These are phyloP conservation scores for Phytophthora meadii DNA, from an alignment of 352 stramenopile species.

Conservation along the genomic window DNA sequence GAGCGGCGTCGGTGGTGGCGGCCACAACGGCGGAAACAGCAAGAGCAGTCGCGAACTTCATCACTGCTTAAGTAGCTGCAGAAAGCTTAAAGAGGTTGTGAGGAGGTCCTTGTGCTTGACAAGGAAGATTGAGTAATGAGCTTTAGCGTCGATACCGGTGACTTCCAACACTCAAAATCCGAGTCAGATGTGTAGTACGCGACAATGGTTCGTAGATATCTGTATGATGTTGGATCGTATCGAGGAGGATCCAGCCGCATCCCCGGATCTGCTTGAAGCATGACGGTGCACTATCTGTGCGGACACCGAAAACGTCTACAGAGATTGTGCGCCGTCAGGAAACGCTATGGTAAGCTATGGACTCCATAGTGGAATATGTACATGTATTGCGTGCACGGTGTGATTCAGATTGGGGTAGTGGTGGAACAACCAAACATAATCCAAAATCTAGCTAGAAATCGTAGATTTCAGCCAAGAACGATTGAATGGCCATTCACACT, in stretches of 20 bases:
- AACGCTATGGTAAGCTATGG: background rate
- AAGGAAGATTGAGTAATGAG: conserved; percentile 28
- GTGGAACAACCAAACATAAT: too few species aligned
- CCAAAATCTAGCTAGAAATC: too few species aligned
- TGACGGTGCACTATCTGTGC: too few species aligned
- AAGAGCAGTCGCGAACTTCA: conserved; percentile 22
- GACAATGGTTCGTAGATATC: conserved; percentile 25
- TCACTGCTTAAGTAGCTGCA: conserved; percentile 34
- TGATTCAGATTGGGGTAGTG: too few species aligned
- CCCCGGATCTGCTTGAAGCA: conserved; percentile 8
- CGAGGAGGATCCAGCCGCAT: conserved; percentile 23
- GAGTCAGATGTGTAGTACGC: conserved; percentile 7
- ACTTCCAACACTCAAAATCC: background rate
- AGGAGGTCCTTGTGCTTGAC: conserved; percentile 20
- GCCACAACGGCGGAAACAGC: conserved; percentile 12
- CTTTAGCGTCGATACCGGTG: background rate
- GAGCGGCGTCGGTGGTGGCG: conserved; percentile 9
- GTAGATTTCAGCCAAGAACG: too few species aligned
- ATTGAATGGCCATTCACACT: too few species aligned
- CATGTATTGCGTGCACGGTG: too few species aligned
- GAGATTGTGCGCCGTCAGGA: conserved; percentile 14
- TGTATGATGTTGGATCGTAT: conserved; percentile 27
- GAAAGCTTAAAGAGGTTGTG: conserved; percentile 17
- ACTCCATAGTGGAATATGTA: too few species aligned
- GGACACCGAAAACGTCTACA: background rate